Percentiles rank a stretch among this genome's conserved stretches.
Evolutionary conservation across 2,329 filamentous ascomycete species (phyloP).

Genomic region (Plenodomus tracheiphilus): DNA sequence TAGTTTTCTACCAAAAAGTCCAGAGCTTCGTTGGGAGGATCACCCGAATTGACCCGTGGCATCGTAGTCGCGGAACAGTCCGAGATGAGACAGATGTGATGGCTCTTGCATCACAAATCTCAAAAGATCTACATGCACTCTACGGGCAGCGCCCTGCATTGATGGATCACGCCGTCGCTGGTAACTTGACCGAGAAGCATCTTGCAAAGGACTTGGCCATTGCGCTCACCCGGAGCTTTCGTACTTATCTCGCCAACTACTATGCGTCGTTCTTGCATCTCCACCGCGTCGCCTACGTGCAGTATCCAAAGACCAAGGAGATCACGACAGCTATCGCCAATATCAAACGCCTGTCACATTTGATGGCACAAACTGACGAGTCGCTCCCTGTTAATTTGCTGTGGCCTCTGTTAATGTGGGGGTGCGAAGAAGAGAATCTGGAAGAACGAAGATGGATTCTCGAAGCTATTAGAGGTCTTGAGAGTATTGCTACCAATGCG

Average conservation of each 20-base stretch:
- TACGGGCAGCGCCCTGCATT: constrained; percentile 57
- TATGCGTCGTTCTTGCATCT: constrained; percentile 60
- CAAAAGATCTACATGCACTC: constrained; percentile 54
- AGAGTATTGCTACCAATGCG: constrained; percentile 47
- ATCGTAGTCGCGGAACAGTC: constrained; percentile 59
- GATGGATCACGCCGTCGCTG: constrained; percentile 61
- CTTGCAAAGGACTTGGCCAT: constrained; percentile 55
- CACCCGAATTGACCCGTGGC: constrained; percentile 61
- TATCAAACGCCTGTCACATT: constrained; percentile 53
- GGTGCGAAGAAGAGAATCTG: constrained; percentile 57
- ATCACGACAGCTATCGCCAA: constrained; percentile 53
- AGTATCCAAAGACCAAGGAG: constrained; percentile 57
- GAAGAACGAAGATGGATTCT: constrained; percentile 57
- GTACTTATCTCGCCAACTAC: constrained; percentile 61
- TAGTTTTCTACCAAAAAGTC: constrained; percentile 62
- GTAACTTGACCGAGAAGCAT: constrained; percentile 54
- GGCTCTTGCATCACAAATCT: constrained; percentile 57
- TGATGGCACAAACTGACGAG: constrained; percentile 52
- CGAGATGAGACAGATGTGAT: constrained; percentile 63
- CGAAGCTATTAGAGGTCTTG: constrained; percentile 50
- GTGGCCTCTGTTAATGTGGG: constrained; percentile 61
- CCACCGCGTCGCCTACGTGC: constrained; percentile 61
- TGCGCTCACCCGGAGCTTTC: constrained; percentile 57
- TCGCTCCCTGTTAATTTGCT: constrained; percentile 60
- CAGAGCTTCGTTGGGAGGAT: constrained; percentile 62